Evolutionary conservation across 2,329 filamentous ascomycete species (phyloP), one percentile per base, ranked within the genome.

Genomic region (Fusarium drepaniforme): DNA sequence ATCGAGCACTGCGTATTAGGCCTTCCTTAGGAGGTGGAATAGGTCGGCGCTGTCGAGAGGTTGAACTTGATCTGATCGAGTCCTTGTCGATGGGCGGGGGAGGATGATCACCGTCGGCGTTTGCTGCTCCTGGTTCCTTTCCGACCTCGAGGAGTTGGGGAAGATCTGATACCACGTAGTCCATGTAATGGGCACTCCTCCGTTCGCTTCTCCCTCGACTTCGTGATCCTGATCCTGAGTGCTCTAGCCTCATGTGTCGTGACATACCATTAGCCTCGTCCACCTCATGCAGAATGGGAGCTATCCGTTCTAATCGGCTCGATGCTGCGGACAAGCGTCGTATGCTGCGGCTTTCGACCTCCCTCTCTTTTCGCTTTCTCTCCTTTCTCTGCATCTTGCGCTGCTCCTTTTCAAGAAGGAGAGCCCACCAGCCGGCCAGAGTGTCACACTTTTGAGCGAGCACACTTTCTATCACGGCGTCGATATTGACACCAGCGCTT

Each of bases 391-490:
- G 89, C 74, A 96, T 92, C 83, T 99, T 99, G 11, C 95, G 91
- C 81, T 95, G 91, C 81, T 99, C 97, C 82, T 98, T 99, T 80
- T 98, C 97, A 12, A 98, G 91, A 44, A 99, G 85, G 33, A 99
- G 84, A 4, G 94, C 94, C 97, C 97, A 99, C 97, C 97, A 99
- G 8, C 97, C 97, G 61, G 95, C 94, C 59, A 99, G 86, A 8
- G 93, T 90, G 83, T 99, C 96, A 80, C 97, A 98, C 75, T 94
- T 90, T 81, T 98, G 95, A 5, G 95, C 91, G 40, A 98, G 84
- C 4, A 99, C 97, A 78, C 97, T 97, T 81, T 98, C 96, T 73
- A 98, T 96, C 9, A 99, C 94, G 71, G 93, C 90, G 81, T 99
- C 97, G 68, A 97, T 97, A 79, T 98, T 94, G 28, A 98, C 95